Percentiles rank a stretch among this genome's conserved stretches.
phyloP scores from a whole-genome alignment of 805 yeast species.

The Teunomyces cretensis region DNA sequence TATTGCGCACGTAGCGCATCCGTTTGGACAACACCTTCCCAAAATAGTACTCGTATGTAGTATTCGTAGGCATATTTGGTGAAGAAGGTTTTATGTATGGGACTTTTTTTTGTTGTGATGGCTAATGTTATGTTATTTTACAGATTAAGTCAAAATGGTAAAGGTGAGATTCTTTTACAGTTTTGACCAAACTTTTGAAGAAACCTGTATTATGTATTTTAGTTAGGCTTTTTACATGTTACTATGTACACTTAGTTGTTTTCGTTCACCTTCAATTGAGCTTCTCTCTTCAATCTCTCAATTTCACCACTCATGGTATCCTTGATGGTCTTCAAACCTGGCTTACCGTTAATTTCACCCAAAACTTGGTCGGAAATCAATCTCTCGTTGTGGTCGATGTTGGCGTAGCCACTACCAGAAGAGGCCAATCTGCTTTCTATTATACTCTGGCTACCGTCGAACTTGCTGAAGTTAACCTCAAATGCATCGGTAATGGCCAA shows the following conservation, averaged over 20 bases:
- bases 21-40: constrained; percentile 32
- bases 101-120: background rate
- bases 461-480: constrained; percentile 37
- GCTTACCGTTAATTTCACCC: constrained; percentile 42
- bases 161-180: background rate
- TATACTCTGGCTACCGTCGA: constrained; percentile 32
- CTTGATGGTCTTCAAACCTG: constrained; percentile 39
- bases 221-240: background rate
- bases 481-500: constrained; percentile 59
- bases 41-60: constrained; percentile 25
- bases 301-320: constrained; percentile 40
- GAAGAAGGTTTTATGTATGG: background rate
- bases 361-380: constrained; percentile 35
- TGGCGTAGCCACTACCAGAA: constrained; percentile 26
- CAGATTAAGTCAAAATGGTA: too few relatives aligned
- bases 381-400: constrained; percentile 29
- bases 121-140: background rate
- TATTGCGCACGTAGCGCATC: constrained; percentile 34
- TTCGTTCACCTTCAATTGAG: constrained; percentile 31
- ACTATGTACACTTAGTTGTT: constrained; percentile 8
- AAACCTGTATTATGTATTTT: background rate
- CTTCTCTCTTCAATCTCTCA: constrained; percentile 37
- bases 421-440: constrained; percentile 38
- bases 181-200: background rate
- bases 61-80: constrained; percentile 1